These are phyloP conservation scores for Haematococcus sp. DNA, from an alignment of 139 green algal species.

Conservation along the genomic window DNA sequence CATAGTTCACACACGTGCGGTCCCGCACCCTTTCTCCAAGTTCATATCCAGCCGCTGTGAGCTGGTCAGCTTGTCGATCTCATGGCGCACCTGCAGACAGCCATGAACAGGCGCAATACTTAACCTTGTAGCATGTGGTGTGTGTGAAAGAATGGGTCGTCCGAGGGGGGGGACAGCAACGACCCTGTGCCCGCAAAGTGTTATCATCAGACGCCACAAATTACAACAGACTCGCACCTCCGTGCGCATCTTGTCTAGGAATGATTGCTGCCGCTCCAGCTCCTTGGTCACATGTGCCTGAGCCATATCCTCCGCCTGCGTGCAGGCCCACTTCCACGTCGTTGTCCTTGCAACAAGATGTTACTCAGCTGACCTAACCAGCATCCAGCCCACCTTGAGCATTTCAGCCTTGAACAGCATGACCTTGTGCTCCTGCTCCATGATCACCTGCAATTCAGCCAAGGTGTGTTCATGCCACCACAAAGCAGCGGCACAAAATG, in stretches of 20 bases:
- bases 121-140: too few species aligned
- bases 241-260: constrained; percentile 85
- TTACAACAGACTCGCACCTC: constrained; percentile 67
- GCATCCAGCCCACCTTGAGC: constrained; percentile 41
- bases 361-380: too few species aligned
- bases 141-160: too few species aligned
- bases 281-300: constrained; percentile 66
- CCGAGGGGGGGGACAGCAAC: too few species aligned
- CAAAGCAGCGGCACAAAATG: neutral
- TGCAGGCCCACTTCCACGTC: too few species aligned
- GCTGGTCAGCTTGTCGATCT: constrained; percentile 92
- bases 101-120: too few species aligned
- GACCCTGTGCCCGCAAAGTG: neutral
- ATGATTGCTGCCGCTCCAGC: constrained; percentile 79
- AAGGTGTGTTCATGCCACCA: neutral
- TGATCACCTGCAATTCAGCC: constrained; percentile 38
- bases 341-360: too few species aligned
- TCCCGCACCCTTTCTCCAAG: constrained; percentile 86
- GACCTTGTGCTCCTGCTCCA: constrained; percentile 70
- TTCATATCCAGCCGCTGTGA: constrained; percentile 93
- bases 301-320: constrained; percentile 53
- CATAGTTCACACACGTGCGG: neutral
- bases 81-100: constrained; percentile 61
- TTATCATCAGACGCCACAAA: neutral
- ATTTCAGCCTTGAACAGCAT: constrained; percentile 77